Conservation (phyloP, 139 green algal species). For the Picochlorum sp. region DNA sequence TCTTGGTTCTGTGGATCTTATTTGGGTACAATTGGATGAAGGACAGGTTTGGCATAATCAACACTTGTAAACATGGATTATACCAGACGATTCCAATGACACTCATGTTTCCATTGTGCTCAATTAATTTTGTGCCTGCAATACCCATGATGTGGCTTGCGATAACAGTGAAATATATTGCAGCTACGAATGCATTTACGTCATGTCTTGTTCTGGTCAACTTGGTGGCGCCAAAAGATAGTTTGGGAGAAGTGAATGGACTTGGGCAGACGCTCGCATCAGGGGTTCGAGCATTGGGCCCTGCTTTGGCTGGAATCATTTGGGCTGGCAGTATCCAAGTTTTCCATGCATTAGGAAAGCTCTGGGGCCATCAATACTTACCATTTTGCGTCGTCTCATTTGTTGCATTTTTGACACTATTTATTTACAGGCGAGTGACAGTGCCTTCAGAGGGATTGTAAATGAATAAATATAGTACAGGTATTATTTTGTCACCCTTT, state of each 20-base stretch:
- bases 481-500: too few relatives aligned
- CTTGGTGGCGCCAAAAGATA: slow-evolving; percentile 10
- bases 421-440: slow-evolving; percentile 9
- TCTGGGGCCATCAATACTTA: slow-evolving; percentile 40
- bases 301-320: slow-evolving; percentile 39
- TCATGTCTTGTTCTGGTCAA: slow-evolving; percentile 35
- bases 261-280: slow-evolving; percentile 48
- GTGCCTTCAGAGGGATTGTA: not conserved
- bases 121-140: not conserved
- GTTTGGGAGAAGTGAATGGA: slow-evolving; percentile 54
- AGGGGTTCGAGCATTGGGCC: slow-evolving; percentile 40
- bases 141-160: slow-evolving; percentile 7
- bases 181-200: slow-evolving; percentile 4
- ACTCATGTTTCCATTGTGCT: slow-evolving; percentile 21
- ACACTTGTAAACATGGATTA: slow-evolving; percentile 17
- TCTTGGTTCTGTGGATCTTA: slow-evolving; percentile 31
- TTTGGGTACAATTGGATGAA: slow-evolving; percentile 35
- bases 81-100: slow-evolving; percentile 5
- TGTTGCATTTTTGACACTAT: slow-evolving; percentile 6
- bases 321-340: slow-evolving; percentile 35
- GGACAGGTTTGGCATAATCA: slow-evolving; percentile 1
- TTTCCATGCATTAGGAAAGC: not conserved
- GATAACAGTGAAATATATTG: not conserved
- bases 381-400: slow-evolving; percentile 32
- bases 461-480: not conserved